Base-by-base conservation (phyloP, 1,284 basidiomycete species). In the Heterobasidion parviporum region DNA sequence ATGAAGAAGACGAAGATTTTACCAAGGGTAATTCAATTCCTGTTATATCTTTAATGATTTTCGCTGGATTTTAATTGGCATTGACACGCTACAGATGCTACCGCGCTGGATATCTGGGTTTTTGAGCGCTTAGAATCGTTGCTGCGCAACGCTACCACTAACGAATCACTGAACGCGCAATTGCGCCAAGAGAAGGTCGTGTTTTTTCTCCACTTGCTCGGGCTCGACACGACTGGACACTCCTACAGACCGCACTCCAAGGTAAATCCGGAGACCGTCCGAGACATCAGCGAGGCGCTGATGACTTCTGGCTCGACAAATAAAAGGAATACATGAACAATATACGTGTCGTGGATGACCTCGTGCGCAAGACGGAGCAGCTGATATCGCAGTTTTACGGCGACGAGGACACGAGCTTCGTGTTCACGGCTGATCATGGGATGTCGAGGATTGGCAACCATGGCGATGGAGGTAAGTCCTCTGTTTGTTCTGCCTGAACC, bases 401-500 rank as follows among this genome's bases (percentile, higher is more conserved):
- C 44, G 83, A 87, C 56, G 71, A 82, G 33, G 79, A 85, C 53
- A 94, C 92, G 0, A 83, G 83, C 44, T 95, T 80, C 64, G 70
- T 95, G 45, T 94, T 95, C 66, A 94, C 90, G 3, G 89, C 93
- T 0, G 92, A 95, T 67, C 92, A 95, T 66, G 92, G 92, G 6
- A 95, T 95, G 92, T 90, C 87, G 8, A 81, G 78, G 47, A 89
- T 93, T 56, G 92, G 92, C 32, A 95, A 94, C 64, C 92, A 95
- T 60, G 92, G 92, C 2, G 92, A 95, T 63, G 92, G 92, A 34
- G 85, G 88, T 89, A 62, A 54, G 33, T 48, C 18, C 34, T 54
- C 32, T 53, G n/a, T 52, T 51, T 0, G 32, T 35, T 9, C 15
- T 34, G n/a, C 16, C n/a, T 51, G n/a, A 9, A n/a, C 32, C 1